phyloP scores from a whole-genome alignment of 2,329 filamentous ascomycete species.

The Diaporthe eres region DNA sequence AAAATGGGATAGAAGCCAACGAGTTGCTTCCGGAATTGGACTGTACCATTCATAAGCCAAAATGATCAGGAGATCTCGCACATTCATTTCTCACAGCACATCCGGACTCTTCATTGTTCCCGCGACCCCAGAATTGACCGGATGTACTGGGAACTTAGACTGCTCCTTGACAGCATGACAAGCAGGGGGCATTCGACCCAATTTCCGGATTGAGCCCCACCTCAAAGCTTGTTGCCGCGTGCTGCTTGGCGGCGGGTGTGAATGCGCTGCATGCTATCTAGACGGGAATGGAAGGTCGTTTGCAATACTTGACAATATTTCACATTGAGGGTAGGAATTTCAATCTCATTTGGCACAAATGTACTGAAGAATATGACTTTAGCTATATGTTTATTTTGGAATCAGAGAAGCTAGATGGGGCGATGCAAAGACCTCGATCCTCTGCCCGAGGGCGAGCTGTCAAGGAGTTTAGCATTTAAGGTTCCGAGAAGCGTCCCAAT shows the following conservation, averaged over 20 bases:
- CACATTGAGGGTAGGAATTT: accelerated
- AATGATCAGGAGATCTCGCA: neutral
- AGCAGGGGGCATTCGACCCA: neutral
- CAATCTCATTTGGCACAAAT: no score
- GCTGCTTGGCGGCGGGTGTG: neutral
- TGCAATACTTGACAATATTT: no score
- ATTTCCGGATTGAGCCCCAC: constrained; percentile 1
- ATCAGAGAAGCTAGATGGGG: no score
- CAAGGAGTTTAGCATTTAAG: neutral
- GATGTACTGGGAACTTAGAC: neutral
- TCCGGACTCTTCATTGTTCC: neutral
- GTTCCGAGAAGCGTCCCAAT: neutral
- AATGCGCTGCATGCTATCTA: neutral
- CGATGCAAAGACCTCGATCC: neutral
- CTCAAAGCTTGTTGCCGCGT: neutral
- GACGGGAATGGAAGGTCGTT: neutral
- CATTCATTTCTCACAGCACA: neutral
- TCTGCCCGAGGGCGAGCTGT: neutral
- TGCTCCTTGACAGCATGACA: neutral
- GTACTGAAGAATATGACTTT: neutral
- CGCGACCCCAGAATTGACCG: neutral
- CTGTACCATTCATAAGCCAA: no score
- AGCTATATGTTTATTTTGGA: neutral
- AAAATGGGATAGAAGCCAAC: no score
- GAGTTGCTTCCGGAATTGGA: no score